Base-by-base conservation (phyloP, 2,329 filamentous ascomycete species). In the Parastagonospora nodorum region DNA sequence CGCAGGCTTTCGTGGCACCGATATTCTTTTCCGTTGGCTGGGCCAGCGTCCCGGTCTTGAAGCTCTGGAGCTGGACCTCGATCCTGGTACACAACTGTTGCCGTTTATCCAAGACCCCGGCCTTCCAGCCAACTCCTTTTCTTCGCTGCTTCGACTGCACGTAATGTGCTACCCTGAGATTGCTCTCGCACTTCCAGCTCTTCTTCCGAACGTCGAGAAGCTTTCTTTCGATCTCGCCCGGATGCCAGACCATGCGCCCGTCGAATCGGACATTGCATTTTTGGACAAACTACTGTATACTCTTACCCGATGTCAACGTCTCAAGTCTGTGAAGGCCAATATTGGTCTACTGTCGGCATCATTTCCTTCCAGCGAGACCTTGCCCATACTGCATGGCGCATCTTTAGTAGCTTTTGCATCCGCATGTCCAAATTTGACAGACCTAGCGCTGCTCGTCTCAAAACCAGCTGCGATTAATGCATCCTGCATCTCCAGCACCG, bases 121-220 rank as follows among this genome's bases (percentile, higher is more conserved):
- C 39, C 51, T 55, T 5, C 35, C 61, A 1, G 24, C 59, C 2
- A 42, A 50, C 14, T 55, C 60, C 2, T 68, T 73, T 40, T 33
- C 52, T 11, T 58, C 57, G 3, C 47, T 73, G 8, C 62, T 52
- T 16, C 54, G 59, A 2, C 47, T 70, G 14, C 57, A 58, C 7
- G 55, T 71, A 19, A 67, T 68, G 51, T 70, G 67, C 38, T 71
- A 71, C 32, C 68, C 68, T 2, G 68, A 72, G 27, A 55, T 71
- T 19, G 67, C 66, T 5, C 50, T 67, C 8, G 60, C 66, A 4
- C 57, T 73, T 2, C 57, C 62, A 9, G 24, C 37, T 0, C 67
- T 69, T 37, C 55, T 73, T 3, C 45, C 41, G 3, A 8, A 32
- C 3, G 29, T 73, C 14, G 58, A 69, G 39, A 57, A 69, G 10